Percentiles rank a stretch among this genome's conserved stretches.
Evolutionary conservation across 1,284 basidiomycete genomes (phyloP).

Genomic region (Ganoderma lingzhi): DNA sequence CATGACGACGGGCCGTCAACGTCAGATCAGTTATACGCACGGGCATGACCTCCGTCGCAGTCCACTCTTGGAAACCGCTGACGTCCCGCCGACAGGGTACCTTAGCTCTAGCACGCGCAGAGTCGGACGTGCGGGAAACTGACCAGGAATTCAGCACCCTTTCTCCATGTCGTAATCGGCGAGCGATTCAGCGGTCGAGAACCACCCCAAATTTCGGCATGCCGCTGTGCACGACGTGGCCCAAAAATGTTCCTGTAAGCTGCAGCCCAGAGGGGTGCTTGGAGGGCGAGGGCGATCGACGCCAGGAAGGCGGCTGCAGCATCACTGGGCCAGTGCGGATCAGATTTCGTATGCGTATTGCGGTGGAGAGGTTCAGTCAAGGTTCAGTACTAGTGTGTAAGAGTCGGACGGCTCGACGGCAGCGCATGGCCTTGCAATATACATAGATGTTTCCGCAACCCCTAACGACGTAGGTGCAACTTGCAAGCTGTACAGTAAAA

Average conservation of each 20-base stretch:
- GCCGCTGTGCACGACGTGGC: not conserved
- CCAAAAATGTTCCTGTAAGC: not conserved
- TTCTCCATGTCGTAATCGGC: not conserved
- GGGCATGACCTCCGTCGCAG: not conserved
- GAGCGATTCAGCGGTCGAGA: not conserved
- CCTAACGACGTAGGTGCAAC: not conserved
- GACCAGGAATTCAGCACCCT: not conserved
- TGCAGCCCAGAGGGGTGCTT: not conserved
- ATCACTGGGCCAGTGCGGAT: not conserved
- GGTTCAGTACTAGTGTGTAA: not conserved
- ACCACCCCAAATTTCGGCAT: not conserved
- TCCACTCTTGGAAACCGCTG: conserved; percentile 1
- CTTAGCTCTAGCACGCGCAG: not conserved
- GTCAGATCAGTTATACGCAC: not conserved
- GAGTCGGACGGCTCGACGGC: not conserved
- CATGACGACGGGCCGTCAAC: not conserved
- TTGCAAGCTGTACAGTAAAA: not conserved
- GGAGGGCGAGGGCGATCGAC: not conserved
- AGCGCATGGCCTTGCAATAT: not conserved
- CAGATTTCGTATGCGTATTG: not conserved
- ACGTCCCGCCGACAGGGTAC: not conserved
- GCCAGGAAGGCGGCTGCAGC: not conserved
- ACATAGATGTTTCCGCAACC: not conserved
- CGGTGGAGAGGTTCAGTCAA: not conserved
- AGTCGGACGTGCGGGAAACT: not conserved